These are phyloP conservation scores for Acacia pycnantha DNA, from an alignment of 331 rosid genomes.

Conservation along the genomic window DNA sequence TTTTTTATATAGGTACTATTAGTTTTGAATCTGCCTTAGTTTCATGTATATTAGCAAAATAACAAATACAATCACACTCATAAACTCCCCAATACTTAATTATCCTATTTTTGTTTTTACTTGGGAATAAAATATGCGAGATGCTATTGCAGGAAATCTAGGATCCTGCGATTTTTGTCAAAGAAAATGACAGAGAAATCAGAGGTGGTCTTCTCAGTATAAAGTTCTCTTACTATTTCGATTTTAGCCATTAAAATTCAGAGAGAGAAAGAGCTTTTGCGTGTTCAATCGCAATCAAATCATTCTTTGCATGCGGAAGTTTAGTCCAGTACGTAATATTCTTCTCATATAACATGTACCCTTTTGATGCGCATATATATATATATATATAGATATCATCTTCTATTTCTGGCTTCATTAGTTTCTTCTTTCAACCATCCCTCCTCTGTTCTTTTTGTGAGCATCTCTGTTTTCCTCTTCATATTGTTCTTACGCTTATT, in stretches of 20 bases:
- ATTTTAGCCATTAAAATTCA: not conserved
- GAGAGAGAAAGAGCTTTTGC: not conserved
- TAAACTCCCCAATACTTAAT: not conserved
- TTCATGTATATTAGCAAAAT: not conserved
- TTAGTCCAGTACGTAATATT: constrained; percentile 36
- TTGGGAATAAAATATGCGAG: not conserved
- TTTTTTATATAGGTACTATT: not conserved
- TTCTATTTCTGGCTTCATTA: constrained; percentile 31
- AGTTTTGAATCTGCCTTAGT: not conserved
- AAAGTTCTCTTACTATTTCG: not conserved
- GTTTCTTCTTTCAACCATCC: constrained; percentile 38
- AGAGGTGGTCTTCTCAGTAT: constrained; percentile 1
- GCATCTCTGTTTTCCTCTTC: constrained; percentile 35
- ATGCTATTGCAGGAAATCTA: constrained; percentile 41
- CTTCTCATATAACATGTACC: constrained; percentile 29
- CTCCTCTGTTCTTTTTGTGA: constrained; percentile 41
- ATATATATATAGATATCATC: not conserved
- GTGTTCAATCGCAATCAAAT: constrained; percentile 49
- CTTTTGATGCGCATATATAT: not conserved
- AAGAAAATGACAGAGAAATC: not conserved
- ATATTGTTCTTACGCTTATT: constrained; percentile 5
- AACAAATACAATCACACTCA: not conserved
- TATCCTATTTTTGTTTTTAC: not conserved
- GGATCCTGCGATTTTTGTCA: constrained; percentile 19
- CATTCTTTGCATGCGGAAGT: constrained; percentile 53